phyloP scores from a whole-genome alignment of 2,329 filamentous ascomycete species.

The Dactylellina parvicollis region DNA sequence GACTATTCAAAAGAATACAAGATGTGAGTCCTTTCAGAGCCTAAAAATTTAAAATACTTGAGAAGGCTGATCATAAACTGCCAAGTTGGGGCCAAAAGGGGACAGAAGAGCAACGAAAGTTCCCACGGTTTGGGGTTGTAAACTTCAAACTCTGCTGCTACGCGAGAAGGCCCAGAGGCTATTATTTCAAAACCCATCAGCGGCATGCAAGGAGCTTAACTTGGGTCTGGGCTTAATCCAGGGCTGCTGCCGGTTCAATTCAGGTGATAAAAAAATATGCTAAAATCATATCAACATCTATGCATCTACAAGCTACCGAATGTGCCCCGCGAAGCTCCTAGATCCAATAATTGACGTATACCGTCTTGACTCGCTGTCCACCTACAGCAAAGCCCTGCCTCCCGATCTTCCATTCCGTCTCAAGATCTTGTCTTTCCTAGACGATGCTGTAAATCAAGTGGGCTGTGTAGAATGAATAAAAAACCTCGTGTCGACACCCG shows the following conservation, averaged over 20 bases:
- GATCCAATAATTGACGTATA: too few relatives aligned
- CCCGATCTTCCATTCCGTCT: conserved; percentile 8
- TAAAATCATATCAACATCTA: too few relatives aligned
- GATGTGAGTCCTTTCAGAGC: not conserved
- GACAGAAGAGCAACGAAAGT: not conserved
- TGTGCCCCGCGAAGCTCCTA: not conserved
- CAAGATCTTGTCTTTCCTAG: conserved; percentile 3
- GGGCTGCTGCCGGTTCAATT: not conserved
- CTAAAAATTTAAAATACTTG: not conserved
- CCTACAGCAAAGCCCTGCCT: not conserved
- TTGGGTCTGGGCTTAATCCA: not conserved
- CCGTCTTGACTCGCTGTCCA: not conserved
- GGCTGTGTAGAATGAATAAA: conserved; percentile 29
- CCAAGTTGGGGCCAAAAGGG: not conserved
- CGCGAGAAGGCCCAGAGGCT: conserved; percentile 14
- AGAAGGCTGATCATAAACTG: not conserved
- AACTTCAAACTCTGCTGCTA: conserved; percentile 10
- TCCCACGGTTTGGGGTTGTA: not conserved
- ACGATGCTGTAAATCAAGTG: conserved; percentile 9
- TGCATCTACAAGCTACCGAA: too few relatives aligned
- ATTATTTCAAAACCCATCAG: not conserved
- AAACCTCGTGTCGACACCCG: conserved; percentile 27
- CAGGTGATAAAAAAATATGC: not conserved
- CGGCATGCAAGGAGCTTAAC: not conserved
- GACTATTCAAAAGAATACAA: not conserved